Conservation (phyloP, 2,329 filamentous ascomycete genomes). For the Byssochlamys sp. region DNA sequence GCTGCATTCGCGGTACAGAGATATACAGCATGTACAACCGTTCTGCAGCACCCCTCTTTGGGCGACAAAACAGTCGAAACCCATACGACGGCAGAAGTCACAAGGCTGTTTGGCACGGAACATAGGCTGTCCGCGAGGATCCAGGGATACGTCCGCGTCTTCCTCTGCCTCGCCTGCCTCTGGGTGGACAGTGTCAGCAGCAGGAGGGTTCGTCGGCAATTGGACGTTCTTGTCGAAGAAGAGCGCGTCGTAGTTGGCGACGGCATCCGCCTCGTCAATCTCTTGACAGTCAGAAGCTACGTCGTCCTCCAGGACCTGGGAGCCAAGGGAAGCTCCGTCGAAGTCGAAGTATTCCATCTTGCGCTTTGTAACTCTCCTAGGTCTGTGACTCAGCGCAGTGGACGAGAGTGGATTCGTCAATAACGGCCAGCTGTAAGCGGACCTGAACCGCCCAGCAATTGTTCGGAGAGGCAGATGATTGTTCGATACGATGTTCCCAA, state of each 20-base stretch:
- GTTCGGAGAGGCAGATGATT: not conserved
- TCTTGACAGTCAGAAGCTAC: slow-evolving; percentile 30
- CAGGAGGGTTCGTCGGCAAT: slow-evolving; percentile 24
- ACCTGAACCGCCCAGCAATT: not conserved
- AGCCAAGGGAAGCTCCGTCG: slow-evolving; percentile 34
- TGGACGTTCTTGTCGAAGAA: slow-evolving; percentile 33
- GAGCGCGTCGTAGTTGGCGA: slow-evolving; percentile 31
- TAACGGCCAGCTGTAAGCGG: not conserved
- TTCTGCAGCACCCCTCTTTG: slow-evolving; percentile 35
- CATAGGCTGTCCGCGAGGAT: slow-evolving; percentile 33
- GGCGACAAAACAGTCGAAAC: slow-evolving; percentile 39
- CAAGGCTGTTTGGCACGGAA: slow-evolving; percentile 37
- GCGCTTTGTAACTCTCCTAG: not conserved
- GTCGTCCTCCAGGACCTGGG: slow-evolving; percentile 29
- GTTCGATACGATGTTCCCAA: not conserved
- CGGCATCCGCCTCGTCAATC: slow-evolving; percentile 29
- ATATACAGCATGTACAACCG: slow-evolving; percentile 40
- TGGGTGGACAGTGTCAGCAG: slow-evolving; percentile 12
- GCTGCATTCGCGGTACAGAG: slow-evolving; percentile 39
- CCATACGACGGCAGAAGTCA: slow-evolving; percentile 37
- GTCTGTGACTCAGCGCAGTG: not conserved
- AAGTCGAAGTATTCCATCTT: slow-evolving; percentile 42
- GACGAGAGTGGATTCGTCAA: not conserved
- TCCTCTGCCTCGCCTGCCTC: slow-evolving; percentile 7
- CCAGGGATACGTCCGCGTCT: slow-evolving; percentile 12